phyloP scores from a whole-genome alignment of 164 flowering plant species.

The Chimonanthus salicifolius region DNA sequence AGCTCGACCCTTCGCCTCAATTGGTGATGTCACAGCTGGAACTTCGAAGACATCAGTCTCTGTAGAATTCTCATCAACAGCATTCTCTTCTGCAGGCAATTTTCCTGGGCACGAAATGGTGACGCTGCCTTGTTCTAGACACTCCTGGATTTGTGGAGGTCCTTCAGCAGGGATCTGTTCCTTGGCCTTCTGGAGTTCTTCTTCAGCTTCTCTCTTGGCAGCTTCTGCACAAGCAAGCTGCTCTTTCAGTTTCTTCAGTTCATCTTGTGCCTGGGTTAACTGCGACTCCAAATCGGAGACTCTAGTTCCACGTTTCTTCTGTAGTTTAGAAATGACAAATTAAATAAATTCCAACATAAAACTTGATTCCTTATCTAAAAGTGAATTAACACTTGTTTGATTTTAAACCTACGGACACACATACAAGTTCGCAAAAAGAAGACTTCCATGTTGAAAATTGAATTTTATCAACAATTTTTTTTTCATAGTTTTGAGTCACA shows the following conservation, averaged over 20 bases:
- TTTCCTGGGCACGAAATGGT: not conserved
- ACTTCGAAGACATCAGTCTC: constrained; percentile 84
- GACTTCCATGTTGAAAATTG: no score
- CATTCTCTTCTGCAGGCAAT: constrained; percentile 13
- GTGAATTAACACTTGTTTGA: not conserved
- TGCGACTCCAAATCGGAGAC: constrained; percentile 74
- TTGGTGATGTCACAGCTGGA: constrained; percentile 25
- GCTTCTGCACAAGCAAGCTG: constrained; percentile 70
- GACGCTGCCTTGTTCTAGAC: constrained; percentile 5
- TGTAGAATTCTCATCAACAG: constrained; percentile 22
- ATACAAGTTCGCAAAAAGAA: no score
- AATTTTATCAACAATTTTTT: no score
- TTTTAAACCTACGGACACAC: no score
- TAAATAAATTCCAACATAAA: not conserved
- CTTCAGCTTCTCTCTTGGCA: constrained; percentile 67
- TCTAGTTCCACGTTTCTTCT: constrained; percentile 76
- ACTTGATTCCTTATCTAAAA: not conserved
- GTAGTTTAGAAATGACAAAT: constrained; percentile 14
- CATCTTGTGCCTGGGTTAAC: constrained; percentile 72
- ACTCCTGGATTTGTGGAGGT: constrained; percentile 19
- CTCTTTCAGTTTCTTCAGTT: constrained; percentile 64
- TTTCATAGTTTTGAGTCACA: no score
- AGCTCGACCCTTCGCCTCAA: constrained; percentile 21
- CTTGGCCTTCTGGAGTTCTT: constrained; percentile 42
- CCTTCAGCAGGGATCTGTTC: constrained; percentile 20